These are phyloP conservation scores for Fusarium sp. DNA, from an alignment of 2,329 filamentous ascomycete species.

Conservation along the genomic window DNA sequence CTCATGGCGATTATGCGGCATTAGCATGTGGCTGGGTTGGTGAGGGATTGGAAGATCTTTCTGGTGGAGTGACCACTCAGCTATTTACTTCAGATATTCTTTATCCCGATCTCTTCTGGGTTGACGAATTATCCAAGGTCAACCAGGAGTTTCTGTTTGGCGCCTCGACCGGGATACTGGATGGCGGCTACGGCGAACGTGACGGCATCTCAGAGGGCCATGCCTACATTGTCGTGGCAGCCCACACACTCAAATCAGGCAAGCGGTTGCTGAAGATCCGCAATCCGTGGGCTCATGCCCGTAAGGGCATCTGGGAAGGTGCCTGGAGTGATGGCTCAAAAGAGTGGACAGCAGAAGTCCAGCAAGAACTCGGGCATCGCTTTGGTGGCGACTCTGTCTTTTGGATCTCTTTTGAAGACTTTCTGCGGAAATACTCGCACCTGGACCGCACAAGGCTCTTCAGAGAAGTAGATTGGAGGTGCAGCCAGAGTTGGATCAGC, in stretches of 20 bases:
- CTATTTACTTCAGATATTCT: constrained; percentile 76
- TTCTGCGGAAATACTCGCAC: not conserved
- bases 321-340: constrained; percentile 69
- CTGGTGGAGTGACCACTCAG: constrained; percentile 75
- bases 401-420: constrained; percentile 66
- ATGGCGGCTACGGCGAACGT: constrained; percentile 68
- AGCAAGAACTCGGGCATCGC: constrained; percentile 65
- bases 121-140: constrained; percentile 79
- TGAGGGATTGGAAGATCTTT: constrained; percentile 67
- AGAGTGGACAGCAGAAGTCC: constrained; percentile 68
- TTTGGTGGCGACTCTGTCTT: constrained; percentile 71
- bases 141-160: constrained; percentile 84
- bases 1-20: constrained; percentile 79
- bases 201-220: constrained; percentile 67
- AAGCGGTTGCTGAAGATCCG: constrained; percentile 66
- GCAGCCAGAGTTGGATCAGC: too few species aligned
- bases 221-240: constrained; percentile 69
- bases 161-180: constrained; percentile 71
- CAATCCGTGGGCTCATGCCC: constrained; percentile 68
- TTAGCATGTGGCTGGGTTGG: constrained; percentile 77
- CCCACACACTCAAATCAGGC: constrained; percentile 61
- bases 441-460: not conserved
- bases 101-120: constrained; percentile 85
- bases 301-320: constrained; percentile 68
- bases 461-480: too few species aligned